Evolutionary conservation across 768 basidiomycete genomes (phyloP).

Genomic region (Termitomyces sp.): DNA sequence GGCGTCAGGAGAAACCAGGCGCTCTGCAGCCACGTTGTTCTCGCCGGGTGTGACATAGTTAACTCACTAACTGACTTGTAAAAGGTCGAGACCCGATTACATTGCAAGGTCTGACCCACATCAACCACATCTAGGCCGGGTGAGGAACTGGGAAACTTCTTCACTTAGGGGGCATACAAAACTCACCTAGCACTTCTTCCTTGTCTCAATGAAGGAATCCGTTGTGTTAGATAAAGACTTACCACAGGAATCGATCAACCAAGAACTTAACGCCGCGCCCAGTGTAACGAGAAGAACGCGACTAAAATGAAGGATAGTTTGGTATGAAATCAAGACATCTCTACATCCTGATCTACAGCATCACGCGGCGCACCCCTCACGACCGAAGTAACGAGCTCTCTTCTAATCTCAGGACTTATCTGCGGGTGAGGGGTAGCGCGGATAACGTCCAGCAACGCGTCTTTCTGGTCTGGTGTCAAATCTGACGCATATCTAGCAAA

Average conservation of each 20-base stretch:
- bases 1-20: constrained; percentile 5
- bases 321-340: constrained; percentile 45
- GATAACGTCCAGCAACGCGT: constrained; percentile 91
- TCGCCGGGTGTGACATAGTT: background rate
- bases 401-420: constrained; percentile 84
- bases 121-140: background rate
- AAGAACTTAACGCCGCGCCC: background rate
- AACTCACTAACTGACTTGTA: background rate
- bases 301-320: background rate
- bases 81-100: background rate
- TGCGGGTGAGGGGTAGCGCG: constrained; percentile 81
- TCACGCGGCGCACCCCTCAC: constrained; percentile 76
- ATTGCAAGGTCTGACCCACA: background rate
- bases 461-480: constrained; percentile 95
- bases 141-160: background rate
- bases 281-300: background rate
- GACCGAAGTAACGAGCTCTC: constrained; percentile 86
- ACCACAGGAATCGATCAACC: background rate
- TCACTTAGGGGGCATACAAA: too few relatives aligned
- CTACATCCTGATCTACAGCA: constrained; percentile 59
- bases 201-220: background rate
- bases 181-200: background rate
- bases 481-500: constrained; percentile 83
- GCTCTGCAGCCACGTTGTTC: background rate
- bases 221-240: background rate